Conservation (phyloP, 2,329 filamentous ascomycete genomes). For the Penicillium decumbens region DNA sequence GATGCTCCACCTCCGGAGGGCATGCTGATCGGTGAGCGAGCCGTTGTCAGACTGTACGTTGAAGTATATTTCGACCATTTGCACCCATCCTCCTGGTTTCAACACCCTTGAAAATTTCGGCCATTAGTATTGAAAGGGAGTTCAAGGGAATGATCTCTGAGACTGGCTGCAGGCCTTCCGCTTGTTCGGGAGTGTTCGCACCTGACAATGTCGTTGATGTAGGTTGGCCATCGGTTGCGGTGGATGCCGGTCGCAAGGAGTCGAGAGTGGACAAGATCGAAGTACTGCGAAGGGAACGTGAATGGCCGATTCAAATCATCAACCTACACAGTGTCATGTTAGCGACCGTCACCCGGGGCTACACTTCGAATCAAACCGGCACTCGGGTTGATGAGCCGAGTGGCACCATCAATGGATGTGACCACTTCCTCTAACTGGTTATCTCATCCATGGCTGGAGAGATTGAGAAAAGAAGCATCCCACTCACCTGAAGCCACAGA, state of each 20-base stretch:
- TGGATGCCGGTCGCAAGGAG: conserved; percentile 61
- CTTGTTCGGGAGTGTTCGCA: conserved; percentile 22
- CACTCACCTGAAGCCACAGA: conserved; percentile 59
- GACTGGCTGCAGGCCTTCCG: neutral
- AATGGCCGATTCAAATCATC: conserved; percentile 67
- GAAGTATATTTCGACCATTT: conserved; percentile 83
- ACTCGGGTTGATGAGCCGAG: neutral
- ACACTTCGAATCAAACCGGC: neutral
- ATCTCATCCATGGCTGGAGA: neutral
- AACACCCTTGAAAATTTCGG: conserved; percentile 40
- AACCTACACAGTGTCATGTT: conserved; percentile 40
- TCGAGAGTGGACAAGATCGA: conserved; percentile 78
- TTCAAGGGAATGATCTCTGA: neutral
- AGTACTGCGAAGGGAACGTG: conserved; percentile 65
- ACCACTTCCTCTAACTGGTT: neutral
- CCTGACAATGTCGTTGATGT: conserved; percentile 68
- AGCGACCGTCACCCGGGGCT: conserved; percentile 12
- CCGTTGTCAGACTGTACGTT: conserved; percentile 84
- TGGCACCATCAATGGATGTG: too few relatives aligned
- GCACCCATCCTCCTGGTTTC: conserved; percentile 74
- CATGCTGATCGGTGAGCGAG: conserved; percentile 63
- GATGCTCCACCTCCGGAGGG: conserved; percentile 62
- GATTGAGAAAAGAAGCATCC: conserved; percentile 4
- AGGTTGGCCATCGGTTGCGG: conserved; percentile 65
- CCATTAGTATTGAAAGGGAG: conserved; percentile 7